Conservation (phyloP, 306 rosid species). For the Hippophae rhamnoides region DNA sequence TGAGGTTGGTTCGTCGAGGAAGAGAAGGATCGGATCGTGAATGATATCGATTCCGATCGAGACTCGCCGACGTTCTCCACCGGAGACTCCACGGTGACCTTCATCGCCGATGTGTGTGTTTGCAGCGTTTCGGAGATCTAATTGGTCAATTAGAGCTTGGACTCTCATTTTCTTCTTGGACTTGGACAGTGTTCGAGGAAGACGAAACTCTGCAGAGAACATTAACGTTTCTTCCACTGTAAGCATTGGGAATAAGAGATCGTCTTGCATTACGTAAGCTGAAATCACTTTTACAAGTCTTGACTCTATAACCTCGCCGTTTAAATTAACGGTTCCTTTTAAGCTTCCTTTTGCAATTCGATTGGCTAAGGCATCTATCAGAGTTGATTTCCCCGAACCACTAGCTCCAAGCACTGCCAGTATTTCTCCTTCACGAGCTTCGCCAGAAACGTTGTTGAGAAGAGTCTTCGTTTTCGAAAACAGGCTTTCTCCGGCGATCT, state of each 20-base stretch:
- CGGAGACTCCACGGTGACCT: constrained; percentile 94
- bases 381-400: constrained; percentile 88
- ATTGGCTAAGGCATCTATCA: constrained; percentile 83
- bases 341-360: constrained; percentile 77
- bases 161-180: constrained; percentile 78
- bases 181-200: constrained; percentile 58
- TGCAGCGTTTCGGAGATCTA: constrained; percentile 75
- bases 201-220: constrained; percentile 85
- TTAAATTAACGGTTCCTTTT: constrained; percentile 62
- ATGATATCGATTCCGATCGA: constrained; percentile 88
- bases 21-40: constrained; percentile 80
- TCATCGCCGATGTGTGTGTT: constrained; percentile 79
- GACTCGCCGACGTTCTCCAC: constrained; percentile 81
- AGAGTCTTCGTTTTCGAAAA: constrained; percentile 52
- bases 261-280: constrained; percentile 97
- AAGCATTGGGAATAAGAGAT: constrained; percentile 88
- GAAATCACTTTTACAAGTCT: constrained; percentile 72
- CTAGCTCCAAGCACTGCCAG: constrained; percentile 90
- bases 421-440: constrained; percentile 84
- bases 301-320: constrained; percentile 72
- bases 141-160: constrained; percentile 72
- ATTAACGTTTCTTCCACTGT: constrained; percentile 87
- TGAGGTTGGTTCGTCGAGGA: constrained; percentile 90
- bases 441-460: constrained; percentile 74
- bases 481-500: constrained; percentile 28